These are phyloP conservation scores for Phylloporus sp. DNA, from an alignment of 1,284 basidiomycete genomes.

Conservation along the genomic window DNA sequence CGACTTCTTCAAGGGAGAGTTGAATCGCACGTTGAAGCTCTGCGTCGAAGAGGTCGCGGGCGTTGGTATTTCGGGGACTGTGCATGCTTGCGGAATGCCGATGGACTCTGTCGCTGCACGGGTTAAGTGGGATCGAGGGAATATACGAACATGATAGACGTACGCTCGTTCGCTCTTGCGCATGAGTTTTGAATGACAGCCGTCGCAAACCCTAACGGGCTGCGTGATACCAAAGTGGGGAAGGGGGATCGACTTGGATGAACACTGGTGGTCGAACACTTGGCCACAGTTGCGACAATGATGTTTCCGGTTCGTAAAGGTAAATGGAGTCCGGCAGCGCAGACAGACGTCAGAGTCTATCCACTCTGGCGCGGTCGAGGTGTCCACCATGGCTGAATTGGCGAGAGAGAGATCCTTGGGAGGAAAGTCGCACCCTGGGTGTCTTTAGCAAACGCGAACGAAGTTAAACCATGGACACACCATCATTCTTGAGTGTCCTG, in stretches of 20 bases:
- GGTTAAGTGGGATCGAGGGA: slow-evolving; percentile 7
- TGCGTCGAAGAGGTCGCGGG: slow-evolving; percentile 77
- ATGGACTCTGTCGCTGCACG: slow-evolving; percentile 47
- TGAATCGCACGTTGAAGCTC: slow-evolving; percentile 95
- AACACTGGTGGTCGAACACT: slow-evolving; percentile 96
- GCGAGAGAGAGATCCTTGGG: slow-evolving; percentile 72
- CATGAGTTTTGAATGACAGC: slow-evolving; percentile 78
- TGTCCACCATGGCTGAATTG: slow-evolving; percentile 85
- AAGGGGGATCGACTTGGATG: slow-evolving; percentile 81
- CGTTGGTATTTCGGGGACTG: slow-evolving; percentile 53
- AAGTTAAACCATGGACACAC: slow-evolving; percentile 43
- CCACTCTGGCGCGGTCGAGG: slow-evolving; percentile 93
- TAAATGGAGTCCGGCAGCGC: slow-evolving; percentile 90
- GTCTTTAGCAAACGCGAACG: slow-evolving; percentile 1
- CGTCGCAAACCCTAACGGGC: slow-evolving; percentile 94
- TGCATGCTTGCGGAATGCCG: slow-evolving; percentile 55
- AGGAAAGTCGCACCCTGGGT: slow-evolving; percentile 81
- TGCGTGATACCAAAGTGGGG: slow-evolving; percentile 96
- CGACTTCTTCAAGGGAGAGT: slow-evolving; percentile 84
- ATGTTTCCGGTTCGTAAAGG: slow-evolving; percentile 97
- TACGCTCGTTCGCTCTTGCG: slow-evolving; percentile 61
- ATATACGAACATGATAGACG: slow-evolving; percentile 1
- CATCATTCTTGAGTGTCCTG: slow-evolving; percentile 75
- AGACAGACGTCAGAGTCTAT: slow-evolving; percentile 95
- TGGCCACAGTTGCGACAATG: slow-evolving; percentile 98